phyloP scores from a whole-genome alignment of 2,329 filamentous ascomycete genomes.

The Coniochaeta sp. region DNA sequence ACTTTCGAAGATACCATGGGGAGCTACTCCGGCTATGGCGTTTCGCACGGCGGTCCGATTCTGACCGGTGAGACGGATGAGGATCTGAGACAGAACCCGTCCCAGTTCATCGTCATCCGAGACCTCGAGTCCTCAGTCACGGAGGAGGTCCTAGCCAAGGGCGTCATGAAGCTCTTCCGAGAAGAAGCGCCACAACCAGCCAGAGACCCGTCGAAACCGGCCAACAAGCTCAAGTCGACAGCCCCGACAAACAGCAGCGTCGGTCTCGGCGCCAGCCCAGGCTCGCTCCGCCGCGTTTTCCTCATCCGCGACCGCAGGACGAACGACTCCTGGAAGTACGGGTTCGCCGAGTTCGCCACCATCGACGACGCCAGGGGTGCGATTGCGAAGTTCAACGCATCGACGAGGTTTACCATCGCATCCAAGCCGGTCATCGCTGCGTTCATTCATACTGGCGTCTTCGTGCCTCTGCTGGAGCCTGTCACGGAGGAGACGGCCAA shows the following conservation, averaged over 20 bases:
- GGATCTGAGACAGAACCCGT: constrained; percentile 45
- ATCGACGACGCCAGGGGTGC: constrained; percentile 71
- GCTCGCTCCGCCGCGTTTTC: constrained; percentile 70
- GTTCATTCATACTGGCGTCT: constrained; percentile 79
- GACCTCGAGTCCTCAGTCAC: constrained; percentile 63
- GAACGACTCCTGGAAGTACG: constrained; percentile 71
- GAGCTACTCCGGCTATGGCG: constrained; percentile 10
- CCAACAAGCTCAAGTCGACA: constrained; percentile 51
- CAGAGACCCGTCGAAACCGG: constrained; percentile 34
- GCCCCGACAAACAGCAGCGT: constrained; percentile 47
- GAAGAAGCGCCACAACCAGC: constrained; percentile 43
- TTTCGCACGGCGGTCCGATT: constrained; percentile 22
- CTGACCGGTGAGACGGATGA: constrained; percentile 36
- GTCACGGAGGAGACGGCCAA: constrained; percentile 46
- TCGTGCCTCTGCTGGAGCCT: constrained; percentile 63
- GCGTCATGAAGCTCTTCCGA: constrained; percentile 66
- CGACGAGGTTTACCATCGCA: constrained; percentile 70
- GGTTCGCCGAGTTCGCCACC: constrained; percentile 76
- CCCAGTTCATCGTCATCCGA: constrained; percentile 70
- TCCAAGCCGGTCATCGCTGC: constrained; percentile 64
- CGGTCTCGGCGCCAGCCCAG: constrained; percentile 63
- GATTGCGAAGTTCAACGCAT: constrained; percentile 62
- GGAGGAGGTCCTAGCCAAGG: constrained; percentile 66
- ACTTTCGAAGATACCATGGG: constrained; percentile 9
- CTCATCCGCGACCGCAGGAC: constrained; percentile 66